Percentiles rank a stretch among this genome's conserved stretches.
Conservation (phyloP, 371 early-diverging fungal species). For the Haplosporangium sp. region DNA sequence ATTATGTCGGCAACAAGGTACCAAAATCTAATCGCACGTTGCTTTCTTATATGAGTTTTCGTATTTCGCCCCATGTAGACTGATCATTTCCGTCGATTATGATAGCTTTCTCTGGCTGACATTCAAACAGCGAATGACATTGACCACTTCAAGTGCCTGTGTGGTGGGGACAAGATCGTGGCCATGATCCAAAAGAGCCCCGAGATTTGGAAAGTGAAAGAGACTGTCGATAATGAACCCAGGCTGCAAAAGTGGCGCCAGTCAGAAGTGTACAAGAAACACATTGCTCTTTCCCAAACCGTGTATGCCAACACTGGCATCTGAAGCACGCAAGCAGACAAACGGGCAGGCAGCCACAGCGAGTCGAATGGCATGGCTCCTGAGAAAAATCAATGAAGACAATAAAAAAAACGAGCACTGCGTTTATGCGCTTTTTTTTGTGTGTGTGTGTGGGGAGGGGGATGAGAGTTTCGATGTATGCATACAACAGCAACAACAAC, state of each 20-base stretch:
- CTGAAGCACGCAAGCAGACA: neutral
- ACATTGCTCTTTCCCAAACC: slow-evolving; percentile 3
- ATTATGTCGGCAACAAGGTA: slow-evolving; percentile 47
- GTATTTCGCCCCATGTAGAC: neutral
- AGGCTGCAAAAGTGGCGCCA: slow-evolving; percentile 39
- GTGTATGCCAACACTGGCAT: slow-evolving; percentile 28
- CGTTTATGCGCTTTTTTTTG: no score
- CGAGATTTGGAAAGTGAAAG: slow-evolving; percentile 44
- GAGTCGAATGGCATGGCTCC: neutral
- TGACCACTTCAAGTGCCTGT: slow-evolving; percentile 20
- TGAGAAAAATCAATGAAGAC: neutral
- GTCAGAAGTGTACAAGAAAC: slow-evolving; percentile 30
- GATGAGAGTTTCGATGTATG: no score
- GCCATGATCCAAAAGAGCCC: slow-evolving; percentile 22
- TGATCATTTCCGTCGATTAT: neutral
- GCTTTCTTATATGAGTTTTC: neutral
- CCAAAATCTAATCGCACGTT: no score
- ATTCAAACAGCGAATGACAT: slow-evolving; percentile 29
- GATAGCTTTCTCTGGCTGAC: slow-evolving; percentile 40
- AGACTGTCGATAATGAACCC: slow-evolving; percentile 34
- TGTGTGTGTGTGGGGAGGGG: no score
- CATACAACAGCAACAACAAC: no score
- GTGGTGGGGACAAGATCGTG: slow-evolving; percentile 19
- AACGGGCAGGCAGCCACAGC: neutral
- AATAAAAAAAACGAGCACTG: neutral